phyloP scores from a whole-genome alignment of 1,284 basidiomycete species.

The Microbotryum lychnidis-dioicae region DNA sequence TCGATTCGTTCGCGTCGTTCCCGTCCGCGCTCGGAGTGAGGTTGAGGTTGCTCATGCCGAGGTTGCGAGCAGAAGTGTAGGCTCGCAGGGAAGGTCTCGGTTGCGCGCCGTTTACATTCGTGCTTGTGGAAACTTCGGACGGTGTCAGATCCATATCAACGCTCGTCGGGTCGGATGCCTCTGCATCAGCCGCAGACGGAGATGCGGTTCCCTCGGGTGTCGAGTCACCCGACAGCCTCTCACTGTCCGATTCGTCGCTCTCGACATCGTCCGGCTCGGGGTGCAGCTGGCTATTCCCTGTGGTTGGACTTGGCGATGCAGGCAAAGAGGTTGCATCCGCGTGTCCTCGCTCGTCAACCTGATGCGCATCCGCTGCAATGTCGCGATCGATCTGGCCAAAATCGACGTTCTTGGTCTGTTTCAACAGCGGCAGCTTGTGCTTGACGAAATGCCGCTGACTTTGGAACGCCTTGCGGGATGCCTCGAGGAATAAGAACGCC shows the following conservation, averaged over 20 bases:
- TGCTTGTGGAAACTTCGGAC: not conserved
- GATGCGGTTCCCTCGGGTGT: not conserved
- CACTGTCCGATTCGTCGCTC: not conserved
- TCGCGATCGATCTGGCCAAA: constrained; percentile 26
- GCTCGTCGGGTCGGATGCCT: no score
- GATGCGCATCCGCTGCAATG: constrained; percentile 25
- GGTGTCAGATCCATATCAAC: not conserved
- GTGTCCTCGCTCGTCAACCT: constrained; percentile 22
- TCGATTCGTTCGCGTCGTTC: not conserved
- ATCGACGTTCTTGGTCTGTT: constrained; percentile 18
- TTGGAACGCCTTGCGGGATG: constrained; percentile 62
- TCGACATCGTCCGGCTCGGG: not conserved
- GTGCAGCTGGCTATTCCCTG: not conserved
- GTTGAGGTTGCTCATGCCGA: constrained; percentile 14
- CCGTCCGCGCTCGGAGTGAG: not conserved
- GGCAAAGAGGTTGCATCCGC: constrained; percentile 21
- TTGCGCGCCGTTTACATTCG: not conserved
- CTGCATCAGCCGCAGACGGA: not conserved
- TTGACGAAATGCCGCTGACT: constrained; percentile 65
- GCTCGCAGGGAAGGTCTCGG: constrained; percentile 19
- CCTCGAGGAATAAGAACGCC: constrained; percentile 70
- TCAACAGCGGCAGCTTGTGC: constrained; percentile 27
- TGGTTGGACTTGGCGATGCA: constrained; percentile 8
- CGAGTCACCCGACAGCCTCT: not conserved
- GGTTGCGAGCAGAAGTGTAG: constrained; percentile 27